A percentile compares a stretch with the other conserved stretches of the same genome.
Conservation (phyloP, 2,329 filamentous ascomycete genomes). For the Aspergillus sclerotialis region DNA sequence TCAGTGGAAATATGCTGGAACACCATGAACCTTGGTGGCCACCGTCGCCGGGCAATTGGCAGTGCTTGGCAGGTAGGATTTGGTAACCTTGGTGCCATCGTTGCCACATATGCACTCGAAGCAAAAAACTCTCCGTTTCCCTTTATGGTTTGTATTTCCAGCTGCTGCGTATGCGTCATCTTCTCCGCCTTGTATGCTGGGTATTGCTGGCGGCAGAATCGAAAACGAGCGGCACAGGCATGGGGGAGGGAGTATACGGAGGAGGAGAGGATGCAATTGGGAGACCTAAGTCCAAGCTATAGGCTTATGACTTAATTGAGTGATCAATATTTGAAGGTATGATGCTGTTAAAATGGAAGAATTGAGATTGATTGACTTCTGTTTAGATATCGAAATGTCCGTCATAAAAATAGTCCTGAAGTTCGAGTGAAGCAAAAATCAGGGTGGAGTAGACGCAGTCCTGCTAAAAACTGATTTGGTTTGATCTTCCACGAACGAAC, state of each 20-base stretch:
- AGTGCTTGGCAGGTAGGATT: conserved; percentile 45
- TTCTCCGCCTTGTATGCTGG: conserved; percentile 17
- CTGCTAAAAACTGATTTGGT: conserved; percentile 44
- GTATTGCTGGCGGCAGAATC: conserved; percentile 17
- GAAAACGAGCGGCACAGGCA: conserved; percentile 13
- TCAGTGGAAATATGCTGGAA: conserved; percentile 43
- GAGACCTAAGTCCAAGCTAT: conserved; percentile 11
- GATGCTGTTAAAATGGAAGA: neutral
- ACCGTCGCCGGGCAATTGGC: conserved; percentile 44
- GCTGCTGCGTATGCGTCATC: conserved; percentile 15
- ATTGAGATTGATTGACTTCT: neutral
- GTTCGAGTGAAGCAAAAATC: conserved; percentile 33
- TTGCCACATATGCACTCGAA: conserved; percentile 46
- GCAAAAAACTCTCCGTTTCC: conserved; percentile 21
- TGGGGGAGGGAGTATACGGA: conserved; percentile 15
- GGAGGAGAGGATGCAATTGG: conserved; percentile 18
- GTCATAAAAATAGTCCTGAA: conserved; percentile 42
- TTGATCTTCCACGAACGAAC: conserved; percentile 43
- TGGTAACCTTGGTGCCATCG: conserved; percentile 46
- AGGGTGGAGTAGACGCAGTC: conserved; percentile 45
- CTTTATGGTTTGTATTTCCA: conserved; percentile 17
- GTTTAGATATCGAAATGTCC: conserved; percentile 32
- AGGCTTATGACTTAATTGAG: conserved; percentile 5
- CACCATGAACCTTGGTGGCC: conserved; percentile 49
- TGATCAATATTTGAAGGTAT: conserved; percentile 2